Base-by-base conservation (phyloP, 139 green algal genomes). In the Chlorella sorokiniana region DNA sequence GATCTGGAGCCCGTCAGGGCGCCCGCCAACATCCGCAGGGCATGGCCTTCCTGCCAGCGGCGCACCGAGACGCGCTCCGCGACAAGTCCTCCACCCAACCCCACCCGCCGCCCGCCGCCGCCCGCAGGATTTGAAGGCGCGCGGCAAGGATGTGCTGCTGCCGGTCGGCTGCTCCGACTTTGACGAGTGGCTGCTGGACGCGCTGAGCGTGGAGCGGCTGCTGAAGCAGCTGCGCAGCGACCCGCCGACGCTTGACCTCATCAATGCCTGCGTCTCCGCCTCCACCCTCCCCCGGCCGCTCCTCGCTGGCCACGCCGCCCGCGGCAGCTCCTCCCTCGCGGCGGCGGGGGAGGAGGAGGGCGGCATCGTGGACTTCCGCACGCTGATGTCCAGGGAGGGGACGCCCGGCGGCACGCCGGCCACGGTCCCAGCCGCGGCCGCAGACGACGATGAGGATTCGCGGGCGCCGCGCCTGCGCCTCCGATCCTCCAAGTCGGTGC, bases 141-240 rank as follows among this genome's bases (percentile, higher is more conserved):
- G 80, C 1, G 87, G 86, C 27, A 48, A 79, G 10, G 76, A 68
- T 10, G 59, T 93, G 10, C 40, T 84, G 44, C 77, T 93, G 42
- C 89, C 89, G 3, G 88, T 93, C 37, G 89, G 89, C 44, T 90
- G 90, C 72, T 86, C 67, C 78, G 76, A 78, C 59, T 83, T 84
- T 25, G 89, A 93, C 65, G 81, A 88, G 20, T 93, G 89, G 89
- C 82, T 93, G 48, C 68, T 93, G 31, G 89, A 93, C 70, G 75
- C 81, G 22, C 31, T 93, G 5, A 79, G 87, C 23, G 85, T 88
- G 10, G 63, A 75, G 3, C 67, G 75, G 2, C 41, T 92, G 48
- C 78, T 93, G 33, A 51, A 74, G 33, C 59, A 81, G 44, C 44
- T 88, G n/a, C 48, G 48, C 2, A 40, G 44, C 42, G 22, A 31